Evolutionary conservation across 352 stramenopile species (phyloP).

Genomic region (Phytophthora kernoviae): DNA sequence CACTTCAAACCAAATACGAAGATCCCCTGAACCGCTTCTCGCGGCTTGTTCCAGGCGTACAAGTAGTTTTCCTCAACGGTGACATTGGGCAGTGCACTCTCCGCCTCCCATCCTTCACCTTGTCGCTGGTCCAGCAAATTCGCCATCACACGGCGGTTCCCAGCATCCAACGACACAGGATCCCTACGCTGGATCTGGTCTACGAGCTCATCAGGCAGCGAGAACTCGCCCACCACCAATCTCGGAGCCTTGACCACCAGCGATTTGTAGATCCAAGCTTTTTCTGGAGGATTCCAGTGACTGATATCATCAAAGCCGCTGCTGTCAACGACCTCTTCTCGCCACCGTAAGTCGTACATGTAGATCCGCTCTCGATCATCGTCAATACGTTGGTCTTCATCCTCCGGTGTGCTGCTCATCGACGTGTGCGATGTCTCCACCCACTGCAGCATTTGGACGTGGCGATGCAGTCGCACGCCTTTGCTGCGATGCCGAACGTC

Average conservation of each 20-base stretch:
- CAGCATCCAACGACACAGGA: constrained; percentile 44
- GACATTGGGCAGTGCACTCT: constrained; percentile 54
- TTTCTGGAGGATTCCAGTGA: constrained; percentile 63
- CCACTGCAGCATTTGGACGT: constrained; percentile 86
- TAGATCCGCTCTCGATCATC: constrained; percentile 70
- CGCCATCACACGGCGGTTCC: constrained; percentile 55
- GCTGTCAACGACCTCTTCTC: constrained; percentile 55
- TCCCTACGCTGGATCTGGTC: constrained; percentile 73
- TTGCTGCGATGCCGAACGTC: constrained; percentile 66
- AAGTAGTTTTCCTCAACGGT: constrained; percentile 65
- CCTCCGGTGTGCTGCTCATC: constrained; percentile 42
- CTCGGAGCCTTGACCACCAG: constrained; percentile 35
- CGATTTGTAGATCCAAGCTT: constrained; percentile 58
- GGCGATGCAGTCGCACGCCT: constrained; percentile 65
- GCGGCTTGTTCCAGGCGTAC: constrained; percentile 35
- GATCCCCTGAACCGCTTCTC: constrained; percentile 51
- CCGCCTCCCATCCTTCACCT: constrained; percentile 40
- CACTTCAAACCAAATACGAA: constrained; percentile 71
- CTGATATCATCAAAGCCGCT: constrained; percentile 59
- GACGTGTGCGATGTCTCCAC: constrained; percentile 74
- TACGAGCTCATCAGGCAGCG: constrained; percentile 55
- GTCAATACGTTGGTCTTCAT: constrained; percentile 52
- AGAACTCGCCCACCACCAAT: constrained; percentile 69
- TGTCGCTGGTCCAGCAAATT: constrained; percentile 61
- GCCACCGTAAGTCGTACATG: constrained; percentile 75